Evolutionary conservation across 257 asterid species (phyloP).

Genomic region (Penstemon newberryi): DNA sequence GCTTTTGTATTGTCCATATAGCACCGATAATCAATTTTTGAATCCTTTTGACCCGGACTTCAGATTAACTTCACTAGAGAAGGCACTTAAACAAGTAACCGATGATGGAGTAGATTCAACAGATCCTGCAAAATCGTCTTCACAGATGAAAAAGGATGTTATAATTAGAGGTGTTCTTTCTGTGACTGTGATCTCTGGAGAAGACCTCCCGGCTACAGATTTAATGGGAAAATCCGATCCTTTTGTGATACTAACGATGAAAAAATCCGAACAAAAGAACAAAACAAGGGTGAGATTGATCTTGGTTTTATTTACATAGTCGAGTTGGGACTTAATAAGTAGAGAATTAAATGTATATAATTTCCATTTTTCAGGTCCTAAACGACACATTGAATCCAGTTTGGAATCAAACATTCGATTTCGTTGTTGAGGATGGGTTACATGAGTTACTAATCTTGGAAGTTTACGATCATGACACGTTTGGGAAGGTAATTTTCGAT

Average conservation of each 20-base stretch:
- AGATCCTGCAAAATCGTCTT: background rate
- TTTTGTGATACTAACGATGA: slow-evolving; percentile 72
- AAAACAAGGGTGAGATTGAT: slow-evolving; percentile 67
- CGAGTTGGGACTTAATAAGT: no score
- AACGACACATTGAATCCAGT: slow-evolving; percentile 86
- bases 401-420: slow-evolving; percentile 95
- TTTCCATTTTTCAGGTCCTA: slow-evolving; percentile 50
- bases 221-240: slow-evolving; percentile 92
- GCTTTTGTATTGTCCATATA: slow-evolving; percentile 70
- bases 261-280: slow-evolving; percentile 71
- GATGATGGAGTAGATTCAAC: slow-evolving; percentile 32
- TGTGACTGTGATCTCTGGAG: slow-evolving; percentile 80
- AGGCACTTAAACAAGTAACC: slow-evolving; percentile 51
- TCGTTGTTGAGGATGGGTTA: slow-evolving; percentile 90
- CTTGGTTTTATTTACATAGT: no score
- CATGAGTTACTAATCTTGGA: slow-evolving; percentile 82
- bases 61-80: slow-evolving; percentile 77
- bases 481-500: slow-evolving; percentile 63
- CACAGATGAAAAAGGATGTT: slow-evolving; percentile 42
- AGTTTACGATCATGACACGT: slow-evolving; percentile 90
- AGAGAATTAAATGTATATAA: no score
- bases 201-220: slow-evolving; percentile 74
- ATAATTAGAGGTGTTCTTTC: slow-evolving; percentile 87
- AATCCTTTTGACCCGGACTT: slow-evolving; percentile 75
- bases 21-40: slow-evolving; percentile 43